These are phyloP conservation scores for Tylopilus felleus DNA, from an alignment of 768 basidiomycete genomes.

Conservation along the genomic window DNA sequence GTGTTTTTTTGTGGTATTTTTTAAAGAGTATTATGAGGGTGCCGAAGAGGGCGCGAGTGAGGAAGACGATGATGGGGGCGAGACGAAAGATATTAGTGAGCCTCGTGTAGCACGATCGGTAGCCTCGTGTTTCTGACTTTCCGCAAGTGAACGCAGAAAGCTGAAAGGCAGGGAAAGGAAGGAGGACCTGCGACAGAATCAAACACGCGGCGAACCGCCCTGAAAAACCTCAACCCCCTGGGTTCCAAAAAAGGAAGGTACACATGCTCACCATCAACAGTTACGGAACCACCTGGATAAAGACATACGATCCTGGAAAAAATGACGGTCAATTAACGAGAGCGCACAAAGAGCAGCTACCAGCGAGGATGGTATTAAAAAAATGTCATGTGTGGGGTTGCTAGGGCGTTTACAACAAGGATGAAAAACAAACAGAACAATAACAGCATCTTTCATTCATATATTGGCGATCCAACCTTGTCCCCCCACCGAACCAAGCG, in stretches of 20 bases:
- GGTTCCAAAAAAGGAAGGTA: constrained; percentile 29
- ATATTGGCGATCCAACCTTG: constrained; percentile 17
- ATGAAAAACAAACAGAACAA: constrained; percentile 16
- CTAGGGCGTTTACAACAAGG: constrained; percentile 20
- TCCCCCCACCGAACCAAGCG: constrained; percentile 4
- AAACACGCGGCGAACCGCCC: constrained; percentile 30
- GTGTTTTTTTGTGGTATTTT: constrained; percentile 21
- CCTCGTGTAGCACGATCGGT: constrained; percentile 45
- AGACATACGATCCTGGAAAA: constrained; percentile 1
- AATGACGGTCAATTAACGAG: constrained; percentile 9
- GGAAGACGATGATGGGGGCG: constrained; percentile 20
- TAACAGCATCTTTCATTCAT: constrained; percentile 24
- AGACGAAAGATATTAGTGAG: constrained; percentile 30
- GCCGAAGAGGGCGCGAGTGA: constrained; percentile 20
- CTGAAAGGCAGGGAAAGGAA: constrained; percentile 21
- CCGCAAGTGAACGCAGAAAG: constrained; percentile 33
- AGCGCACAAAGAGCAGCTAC: constrained; percentile 2
- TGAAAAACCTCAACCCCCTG: constrained; percentile 33
- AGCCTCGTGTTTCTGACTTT: constrained; percentile 51
- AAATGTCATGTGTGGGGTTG: constrained; percentile 15
- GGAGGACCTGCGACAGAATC: constrained; percentile 13
- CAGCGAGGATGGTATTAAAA: not conserved
- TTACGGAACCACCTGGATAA: constrained; percentile 11
- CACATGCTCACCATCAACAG: constrained; percentile 27
- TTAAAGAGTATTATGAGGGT: constrained; percentile 7